Percentiles rank a stretch among this genome's conserved stretches.
Evolutionary conservation across 495 filamentous ascomycete genomes (phyloP).

Genomic region (Podospora pseudocomata): DNA sequence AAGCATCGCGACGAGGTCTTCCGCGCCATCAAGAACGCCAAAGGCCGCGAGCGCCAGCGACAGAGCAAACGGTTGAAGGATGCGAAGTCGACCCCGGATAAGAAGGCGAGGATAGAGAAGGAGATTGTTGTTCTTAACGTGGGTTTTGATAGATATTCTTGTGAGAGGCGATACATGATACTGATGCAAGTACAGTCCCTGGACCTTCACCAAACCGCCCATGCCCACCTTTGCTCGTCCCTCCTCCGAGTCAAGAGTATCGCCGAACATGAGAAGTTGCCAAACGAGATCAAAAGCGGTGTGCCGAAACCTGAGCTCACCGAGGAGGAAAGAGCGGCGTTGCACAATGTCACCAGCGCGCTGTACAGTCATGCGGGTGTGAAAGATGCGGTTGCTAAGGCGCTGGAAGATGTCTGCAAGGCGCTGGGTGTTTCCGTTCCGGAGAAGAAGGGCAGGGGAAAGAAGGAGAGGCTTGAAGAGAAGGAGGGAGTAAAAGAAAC

Average conservation of each 20-base stretch:
- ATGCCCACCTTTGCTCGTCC: constrained; percentile 69
- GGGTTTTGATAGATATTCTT: constrained; percentile 6
- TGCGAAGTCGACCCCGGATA: constrained; percentile 51
- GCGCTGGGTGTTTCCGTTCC: constrained; percentile 56
- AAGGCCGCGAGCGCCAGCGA: constrained; percentile 88
- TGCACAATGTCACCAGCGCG: constrained; percentile 73
- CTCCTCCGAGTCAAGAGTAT: constrained; percentile 71
- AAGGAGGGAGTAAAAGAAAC: not conserved
- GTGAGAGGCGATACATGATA: constrained; percentile 7
- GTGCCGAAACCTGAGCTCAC: constrained; percentile 44
- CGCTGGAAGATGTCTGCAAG: constrained; percentile 59
- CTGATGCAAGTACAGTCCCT: constrained; percentile 36
- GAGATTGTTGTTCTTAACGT: constrained; percentile 79
- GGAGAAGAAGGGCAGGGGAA: constrained; percentile 32
- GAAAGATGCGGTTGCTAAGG: constrained; percentile 60
- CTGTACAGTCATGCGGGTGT: constrained; percentile 75
- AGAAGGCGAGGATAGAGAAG: constrained; percentile 56
- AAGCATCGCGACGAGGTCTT: constrained; percentile 58
- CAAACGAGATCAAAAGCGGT: constrained; percentile 50
- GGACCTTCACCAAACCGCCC: constrained; percentile 60
- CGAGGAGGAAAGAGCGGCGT: constrained; percentile 44
- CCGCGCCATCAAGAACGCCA: constrained; percentile 70
- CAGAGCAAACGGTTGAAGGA: constrained; percentile 71
- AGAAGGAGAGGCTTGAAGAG: constrained; percentile 21
- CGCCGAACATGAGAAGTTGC: constrained; percentile 46